Evolutionary conservation across 345 rosid species (phyloP).

Genomic region (Syzygium oleosum): DNA sequence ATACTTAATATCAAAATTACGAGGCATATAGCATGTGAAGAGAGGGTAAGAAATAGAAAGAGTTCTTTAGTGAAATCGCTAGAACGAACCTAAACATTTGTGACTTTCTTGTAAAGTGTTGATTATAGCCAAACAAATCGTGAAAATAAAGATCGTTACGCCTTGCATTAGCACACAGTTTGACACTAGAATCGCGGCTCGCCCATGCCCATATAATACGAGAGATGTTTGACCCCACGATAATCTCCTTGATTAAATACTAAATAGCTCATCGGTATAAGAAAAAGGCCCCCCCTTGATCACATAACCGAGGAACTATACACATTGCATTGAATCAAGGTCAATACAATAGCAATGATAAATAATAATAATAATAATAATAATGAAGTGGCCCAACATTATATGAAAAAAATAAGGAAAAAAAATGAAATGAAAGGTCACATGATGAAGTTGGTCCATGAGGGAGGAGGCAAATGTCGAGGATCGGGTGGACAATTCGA

Average conservation of each 20-base stretch:
- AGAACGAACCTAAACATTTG: neutral
- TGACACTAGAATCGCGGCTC: neutral
- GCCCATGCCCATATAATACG: neutral
- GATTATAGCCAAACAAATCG: neutral
- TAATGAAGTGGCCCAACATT: neutral
- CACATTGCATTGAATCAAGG: neutral
- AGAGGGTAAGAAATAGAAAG: neutral
- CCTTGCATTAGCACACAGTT: neutral
- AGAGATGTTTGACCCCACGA: neutral
- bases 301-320: neutral
- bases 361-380: neutral
- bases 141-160: neutral
- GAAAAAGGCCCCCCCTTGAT: neutral
- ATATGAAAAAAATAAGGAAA: neutral
- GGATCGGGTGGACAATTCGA: constrained; percentile 27
- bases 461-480: constrained; percentile 9
- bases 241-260: neutral
- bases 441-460: neutral
- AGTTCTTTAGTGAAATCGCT: neutral
- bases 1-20: neutral
- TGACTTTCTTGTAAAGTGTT: neutral
- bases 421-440: neutral
- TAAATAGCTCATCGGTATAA: neutral
- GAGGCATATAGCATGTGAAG: neutral
- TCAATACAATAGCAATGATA: neutral